Evolutionary conservation across 176 grass and related monocot genomes (phyloP), one percentile per base, ranked within the genome.

Genomic region (Leersia perrieri): DNA sequence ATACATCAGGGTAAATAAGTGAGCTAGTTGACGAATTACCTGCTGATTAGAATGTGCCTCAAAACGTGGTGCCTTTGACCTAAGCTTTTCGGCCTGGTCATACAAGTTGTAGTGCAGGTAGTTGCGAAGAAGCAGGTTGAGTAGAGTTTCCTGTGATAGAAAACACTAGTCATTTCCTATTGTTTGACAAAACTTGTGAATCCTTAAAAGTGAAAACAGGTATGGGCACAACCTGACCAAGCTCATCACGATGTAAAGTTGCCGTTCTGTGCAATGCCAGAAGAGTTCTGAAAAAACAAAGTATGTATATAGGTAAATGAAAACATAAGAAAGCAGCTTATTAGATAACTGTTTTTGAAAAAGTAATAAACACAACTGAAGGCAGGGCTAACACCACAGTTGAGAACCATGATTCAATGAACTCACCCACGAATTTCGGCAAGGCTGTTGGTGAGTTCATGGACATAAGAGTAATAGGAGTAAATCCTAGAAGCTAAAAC

Each of bases 51-150:
- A 98, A 83, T 98, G 95, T 11, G 92, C 95, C 68, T 94, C 92
- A 92, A 94, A 98, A 57, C 90, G 90, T 66, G 92, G 95, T 74
- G 90, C 95, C 82, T 98, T 94, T 39, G 92, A 98, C 76, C 95
- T 89, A 74, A 94, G 88, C 72, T 98, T 98, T 79, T 98, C 95
- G 30, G 95, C 92, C 49, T 92, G 92, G 34, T 98, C 90, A 34
- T 92, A 98, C 55, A 98, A 89, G 78, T 94, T 98, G 62, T 94
- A 98, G 73, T 98, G 90, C 57, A 98, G 95, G 39, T 98, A 98
- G 89, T 94, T 98, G 88, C 92, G 92, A 36, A 98, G 95, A n/a
- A 98, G 90, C 44, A 98, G 83, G 82, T 98, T 98, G 53, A 98
- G 88, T 67, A 98, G 89, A 25, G 90, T 92, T 83, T 94, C 95